Conservation (phyloP, 2,329 filamentous ascomycete species). For the Diatrype stigma region DNA sequence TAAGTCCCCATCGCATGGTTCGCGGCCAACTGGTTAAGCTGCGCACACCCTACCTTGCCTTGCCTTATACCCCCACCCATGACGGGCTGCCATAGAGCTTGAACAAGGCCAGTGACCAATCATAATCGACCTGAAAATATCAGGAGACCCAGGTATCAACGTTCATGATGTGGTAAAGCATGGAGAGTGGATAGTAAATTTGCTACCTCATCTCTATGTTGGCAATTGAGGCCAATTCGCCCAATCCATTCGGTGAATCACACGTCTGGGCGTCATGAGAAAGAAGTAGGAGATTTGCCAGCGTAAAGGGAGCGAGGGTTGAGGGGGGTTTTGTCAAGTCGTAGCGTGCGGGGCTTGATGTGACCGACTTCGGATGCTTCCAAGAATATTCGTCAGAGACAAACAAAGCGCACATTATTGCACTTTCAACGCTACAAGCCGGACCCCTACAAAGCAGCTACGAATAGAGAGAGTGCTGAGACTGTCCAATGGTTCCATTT, state of each 20-base stretch:
- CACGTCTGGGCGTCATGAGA: background rate
- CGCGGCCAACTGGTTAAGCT: background rate
- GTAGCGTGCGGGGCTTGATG: background rate
- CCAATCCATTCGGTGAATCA: background rate
- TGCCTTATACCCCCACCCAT: background rate
- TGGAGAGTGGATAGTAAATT: background rate
- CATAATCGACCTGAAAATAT: too few species aligned
- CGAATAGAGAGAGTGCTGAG: background rate
- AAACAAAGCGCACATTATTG: too few species aligned
- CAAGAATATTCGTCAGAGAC: too few species aligned
- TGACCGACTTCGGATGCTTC: background rate
- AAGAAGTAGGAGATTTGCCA: background rate
- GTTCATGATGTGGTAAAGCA: background rate
- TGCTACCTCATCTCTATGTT: background rate
- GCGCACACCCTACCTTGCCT: background rate
- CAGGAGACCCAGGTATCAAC: background rate
- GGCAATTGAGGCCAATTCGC: background rate
- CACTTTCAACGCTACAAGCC: background rate
- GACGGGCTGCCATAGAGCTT: too few species aligned
- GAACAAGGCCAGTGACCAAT: too few species aligned
- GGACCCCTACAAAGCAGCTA: background rate
- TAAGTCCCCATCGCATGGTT: background rate
- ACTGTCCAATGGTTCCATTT: too few species aligned
- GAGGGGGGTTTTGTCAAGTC: background rate
- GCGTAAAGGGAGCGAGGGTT: background rate